Evolutionary conservation across 495 filamentous ascomycete genomes (phyloP), one percentile per base, ranked within the genome.

Genomic region (Penicillium crystallinum): DNA sequence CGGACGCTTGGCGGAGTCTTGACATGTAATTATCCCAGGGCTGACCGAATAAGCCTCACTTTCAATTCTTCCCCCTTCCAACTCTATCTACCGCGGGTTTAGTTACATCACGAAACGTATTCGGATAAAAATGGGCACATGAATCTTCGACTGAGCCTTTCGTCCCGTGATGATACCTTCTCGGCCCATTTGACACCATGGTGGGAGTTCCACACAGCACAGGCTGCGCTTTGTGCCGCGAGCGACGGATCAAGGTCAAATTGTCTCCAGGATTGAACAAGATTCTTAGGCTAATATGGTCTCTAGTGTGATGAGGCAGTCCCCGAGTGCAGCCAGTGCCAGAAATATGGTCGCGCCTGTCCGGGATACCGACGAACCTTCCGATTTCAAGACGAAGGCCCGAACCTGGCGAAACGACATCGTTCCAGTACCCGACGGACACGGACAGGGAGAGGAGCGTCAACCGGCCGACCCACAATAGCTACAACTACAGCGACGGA

Each of bases 151-250:
- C 22, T 17, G 18, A 23, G 46, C 37, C 48, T 42, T 34, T 41
- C 25, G 18, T 31, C 38, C 47, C 47, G 36, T 23, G 21, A 41
- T 41, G 21, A 50, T 12, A 42, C n/a, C 45, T 33, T 46, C 30
- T 47, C 45, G 19, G 6, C 2, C 17, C 37, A 12, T 21, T 49
- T 35, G 19, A 36, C 23, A 62, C 46, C 48, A 72, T 72, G 69
- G 67, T 69, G 49, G 69, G 69, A 23, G 69, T 72, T 33, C 69
- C 69, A 30, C 65, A 72, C 41, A 70, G 67, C 53, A 70, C 62
- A 52, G 69, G 67, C 35, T 72, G 69, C 56, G 41, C 67, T 18
- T 62, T 66, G 29, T 72, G 69, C 57, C 67, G 65, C 18, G 65
- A 67, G 44, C 57, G 69, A 54, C 67, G 67, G 21, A 70, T 72